These are phyloP conservation scores for Sphaerostilbella broomeana DNA, from an alignment of 2,329 filamentous ascomycete species.

Conservation along the genomic window DNA sequence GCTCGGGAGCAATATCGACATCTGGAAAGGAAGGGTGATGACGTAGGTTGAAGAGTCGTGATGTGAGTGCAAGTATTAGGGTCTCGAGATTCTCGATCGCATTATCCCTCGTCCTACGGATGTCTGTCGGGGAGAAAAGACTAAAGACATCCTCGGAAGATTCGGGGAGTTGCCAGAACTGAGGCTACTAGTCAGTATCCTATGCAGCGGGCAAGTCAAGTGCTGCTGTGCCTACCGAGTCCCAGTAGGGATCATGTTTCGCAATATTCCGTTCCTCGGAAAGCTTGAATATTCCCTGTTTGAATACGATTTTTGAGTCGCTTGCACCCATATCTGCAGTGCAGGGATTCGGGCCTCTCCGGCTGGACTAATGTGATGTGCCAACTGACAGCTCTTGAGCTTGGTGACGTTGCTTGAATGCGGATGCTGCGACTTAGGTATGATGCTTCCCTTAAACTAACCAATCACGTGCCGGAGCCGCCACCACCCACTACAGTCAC, in stretches of 20 bases:
- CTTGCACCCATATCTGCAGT: conserved; percentile 75
- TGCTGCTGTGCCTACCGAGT: conserved; percentile 62
- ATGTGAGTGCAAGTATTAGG: conserved; percentile 75
- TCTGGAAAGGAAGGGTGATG: conserved; percentile 90
- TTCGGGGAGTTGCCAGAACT: conserved; percentile 98
- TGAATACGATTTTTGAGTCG: conserved; percentile 98
- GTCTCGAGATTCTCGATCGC: conserved; percentile 87
- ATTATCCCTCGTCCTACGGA: conserved; percentile 78
- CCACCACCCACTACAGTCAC: too few species aligned
- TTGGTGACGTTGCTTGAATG: conserved; percentile 8
- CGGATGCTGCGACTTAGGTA: background rate
- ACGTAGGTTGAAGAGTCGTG: conserved; percentile 71
- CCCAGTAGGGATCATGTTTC: conserved; percentile 87
- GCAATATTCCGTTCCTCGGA: conserved; percentile 87
- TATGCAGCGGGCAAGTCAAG: background rate
- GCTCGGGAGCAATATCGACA: conserved; percentile 72
- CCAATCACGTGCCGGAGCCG: conserved; percentile 10
- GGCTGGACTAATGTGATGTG: conserved; percentile 9
- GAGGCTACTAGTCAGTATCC: conserved; percentile 11
- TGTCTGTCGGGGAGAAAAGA: conserved; percentile 82
- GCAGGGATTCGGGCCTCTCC: conserved; percentile 19
- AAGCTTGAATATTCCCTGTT: conserved; percentile 93
- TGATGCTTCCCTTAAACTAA: background rate
- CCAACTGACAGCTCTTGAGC: conserved; percentile 9
- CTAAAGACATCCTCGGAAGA: conserved; percentile 95